Conservation (phyloP, 768 basidiomycete genomes). For the Sarcomyxa edulis region DNA sequence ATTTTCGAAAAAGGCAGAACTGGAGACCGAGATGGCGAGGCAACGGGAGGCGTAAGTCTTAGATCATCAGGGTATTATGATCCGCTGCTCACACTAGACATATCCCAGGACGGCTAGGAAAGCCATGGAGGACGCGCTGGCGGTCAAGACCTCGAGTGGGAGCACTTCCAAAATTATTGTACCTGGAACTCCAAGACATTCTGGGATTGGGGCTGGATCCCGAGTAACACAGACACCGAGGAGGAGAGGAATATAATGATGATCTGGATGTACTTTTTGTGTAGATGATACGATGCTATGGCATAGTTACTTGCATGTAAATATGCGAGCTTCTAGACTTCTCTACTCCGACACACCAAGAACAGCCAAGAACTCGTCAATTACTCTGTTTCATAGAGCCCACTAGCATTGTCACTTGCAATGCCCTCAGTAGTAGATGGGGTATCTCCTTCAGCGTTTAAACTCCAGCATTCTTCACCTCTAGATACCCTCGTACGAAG, state of each 20-base stretch:
- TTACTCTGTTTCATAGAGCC: no score
- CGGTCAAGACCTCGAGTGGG: constrained; percentile 46
- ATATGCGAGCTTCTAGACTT: no score
- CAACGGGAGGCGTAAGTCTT: constrained; percentile 70
- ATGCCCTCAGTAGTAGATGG: no score
- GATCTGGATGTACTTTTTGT: no score
- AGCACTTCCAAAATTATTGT: constrained; percentile 64
- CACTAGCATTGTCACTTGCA: no score
- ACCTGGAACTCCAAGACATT: constrained; percentile 75
- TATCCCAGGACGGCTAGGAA: constrained; percentile 53
- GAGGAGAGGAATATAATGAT: no score
- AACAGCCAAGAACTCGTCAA: no score
- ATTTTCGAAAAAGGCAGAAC: constrained; percentile 86
- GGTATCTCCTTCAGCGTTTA: constrained; percentile 16
- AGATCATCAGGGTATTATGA: not conserved
- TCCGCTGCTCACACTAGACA: constrained; percentile 4
- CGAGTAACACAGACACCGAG: constrained; percentile 74
- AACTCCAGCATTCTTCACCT: constrained; percentile 43
- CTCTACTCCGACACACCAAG: no score
- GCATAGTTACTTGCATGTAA: no score
- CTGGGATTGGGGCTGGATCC: constrained; percentile 58
- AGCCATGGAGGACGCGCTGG: constrained; percentile 54
- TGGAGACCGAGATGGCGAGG: constrained; percentile 87
- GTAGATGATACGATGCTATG: no score
- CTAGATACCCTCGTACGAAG: constrained; percentile 51